Conservation (phyloP, 1,284 basidiomycete species). For the Sanguinoderma infundibulare region DNA sequence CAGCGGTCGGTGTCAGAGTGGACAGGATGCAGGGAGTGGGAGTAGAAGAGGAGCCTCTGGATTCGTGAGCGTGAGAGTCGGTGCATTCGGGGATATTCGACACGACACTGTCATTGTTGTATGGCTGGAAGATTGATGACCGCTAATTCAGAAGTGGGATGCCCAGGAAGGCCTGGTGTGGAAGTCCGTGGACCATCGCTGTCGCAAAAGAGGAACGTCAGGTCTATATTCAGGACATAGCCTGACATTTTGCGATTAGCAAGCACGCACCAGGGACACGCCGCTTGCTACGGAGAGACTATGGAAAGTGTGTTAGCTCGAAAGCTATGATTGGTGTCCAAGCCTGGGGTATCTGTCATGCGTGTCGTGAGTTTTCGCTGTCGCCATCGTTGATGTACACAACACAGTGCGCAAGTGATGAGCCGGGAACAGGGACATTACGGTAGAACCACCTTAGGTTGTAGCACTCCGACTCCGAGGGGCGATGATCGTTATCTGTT, state of each 20-base stretch:
- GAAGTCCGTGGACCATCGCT: not conserved
- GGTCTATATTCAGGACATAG: not conserved
- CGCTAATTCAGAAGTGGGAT: constrained; percentile 10
- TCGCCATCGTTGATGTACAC: not conserved
- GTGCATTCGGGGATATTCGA: not conserved
- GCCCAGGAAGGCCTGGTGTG: not conserved
- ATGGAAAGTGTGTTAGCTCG: not conserved
- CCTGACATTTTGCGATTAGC: not conserved
- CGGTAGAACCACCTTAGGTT: too few species aligned
- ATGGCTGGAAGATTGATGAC: not conserved
- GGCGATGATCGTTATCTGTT: not conserved
- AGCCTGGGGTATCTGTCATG: not conserved
- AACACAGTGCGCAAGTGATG: not conserved
- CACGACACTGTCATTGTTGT: constrained; percentile 1
- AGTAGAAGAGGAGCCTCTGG: not conserved
- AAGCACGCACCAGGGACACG: not conserved
- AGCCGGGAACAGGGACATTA: not conserved
- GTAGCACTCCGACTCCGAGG: too few species aligned
- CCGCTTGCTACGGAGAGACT: not conserved
- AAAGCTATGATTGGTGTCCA: not conserved
- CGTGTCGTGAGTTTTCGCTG: not conserved
- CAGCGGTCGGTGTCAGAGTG: not conserved
- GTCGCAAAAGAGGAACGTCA: not conserved
- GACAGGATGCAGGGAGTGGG: not conserved
- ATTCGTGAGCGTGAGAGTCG: not conserved